A percentile compares a stretch with the other conserved stretches of the same genome.
These are phyloP conservation scores for Calonectria montana DNA, from an alignment of 2,329 filamentous ascomycete genomes.

Conservation along the genomic window DNA sequence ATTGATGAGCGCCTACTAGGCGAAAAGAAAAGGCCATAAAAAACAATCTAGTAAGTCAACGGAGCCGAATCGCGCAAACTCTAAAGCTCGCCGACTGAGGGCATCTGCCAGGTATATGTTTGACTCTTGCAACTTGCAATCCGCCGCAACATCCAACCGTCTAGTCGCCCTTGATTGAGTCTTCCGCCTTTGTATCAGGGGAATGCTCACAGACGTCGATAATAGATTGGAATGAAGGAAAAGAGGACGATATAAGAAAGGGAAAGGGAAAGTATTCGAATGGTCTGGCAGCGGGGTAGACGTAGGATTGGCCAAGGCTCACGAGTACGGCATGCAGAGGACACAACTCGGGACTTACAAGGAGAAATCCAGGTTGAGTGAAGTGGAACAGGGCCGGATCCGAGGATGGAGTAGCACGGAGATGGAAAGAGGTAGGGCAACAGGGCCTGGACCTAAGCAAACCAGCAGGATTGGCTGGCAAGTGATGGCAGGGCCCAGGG, in stretches of 20 bases:
- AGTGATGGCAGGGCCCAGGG: slow-evolving; percentile 24
- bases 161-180: not conserved
- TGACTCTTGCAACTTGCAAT: not conserved
- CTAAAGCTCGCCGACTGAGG: not conserved
- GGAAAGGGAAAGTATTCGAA: too few species aligned
- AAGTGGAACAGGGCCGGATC: slow-evolving; percentile 23
- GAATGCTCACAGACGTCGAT: not conserved
- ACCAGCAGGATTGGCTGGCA: slow-evolving; percentile 28
- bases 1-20: not conserved
- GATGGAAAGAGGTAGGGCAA: slow-evolving; percentile 20
- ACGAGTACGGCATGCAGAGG: slow-evolving; percentile 2
- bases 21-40: not conserved
- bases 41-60: not conserved
- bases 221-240: not conserved
- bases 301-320: not conserved
- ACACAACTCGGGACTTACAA: slow-evolving; percentile 28
- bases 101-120: not conserved
- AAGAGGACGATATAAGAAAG: not conserved
- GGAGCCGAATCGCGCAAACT: not conserved
- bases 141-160: not conserved
- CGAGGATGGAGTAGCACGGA: slow-evolving; percentile 20
- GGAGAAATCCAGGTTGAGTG: slow-evolving; percentile 6
- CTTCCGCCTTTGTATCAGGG: not conserved
- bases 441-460: slow-evolving; percentile 19
- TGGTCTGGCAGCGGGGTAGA: not conserved